Percentiles rank a stretch among this genome's conserved stretches.
Conservation (phyloP, 305 asterid species). For the Withania somnifera region DNA sequence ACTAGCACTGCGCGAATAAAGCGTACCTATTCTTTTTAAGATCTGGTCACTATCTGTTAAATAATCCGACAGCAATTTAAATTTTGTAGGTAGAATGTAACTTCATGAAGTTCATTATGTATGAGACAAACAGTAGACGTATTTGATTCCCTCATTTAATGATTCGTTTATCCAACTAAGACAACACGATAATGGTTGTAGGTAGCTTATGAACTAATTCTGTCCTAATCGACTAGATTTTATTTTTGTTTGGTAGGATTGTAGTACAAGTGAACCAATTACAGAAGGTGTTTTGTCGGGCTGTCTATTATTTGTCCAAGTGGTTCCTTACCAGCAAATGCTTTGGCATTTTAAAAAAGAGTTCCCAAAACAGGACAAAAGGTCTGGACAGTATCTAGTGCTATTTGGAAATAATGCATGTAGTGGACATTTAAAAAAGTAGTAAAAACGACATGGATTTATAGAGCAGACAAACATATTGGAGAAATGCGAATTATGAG, state of each 20-base stretch:
- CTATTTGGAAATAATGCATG: background rate
- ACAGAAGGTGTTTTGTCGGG: background rate
- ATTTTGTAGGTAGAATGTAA: background rate
- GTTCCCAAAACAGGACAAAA: background rate
- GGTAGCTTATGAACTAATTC: background rate
- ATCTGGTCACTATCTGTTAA: background rate
- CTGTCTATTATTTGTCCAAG: background rate
- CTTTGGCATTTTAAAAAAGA: background rate
- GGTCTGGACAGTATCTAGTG: background rate
- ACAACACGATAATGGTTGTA: background rate
- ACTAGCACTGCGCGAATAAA: background rate
- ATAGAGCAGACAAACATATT: background rate
- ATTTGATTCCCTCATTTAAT: background rate
- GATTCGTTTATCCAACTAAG: background rate
- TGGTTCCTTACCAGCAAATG: background rate
- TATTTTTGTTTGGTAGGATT: background rate
- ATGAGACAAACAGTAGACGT: background rate
- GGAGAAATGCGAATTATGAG: background rate
- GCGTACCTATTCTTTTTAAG: background rate
- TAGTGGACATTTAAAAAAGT: background rate
- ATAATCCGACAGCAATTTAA: background rate
- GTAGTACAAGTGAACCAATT: background rate
- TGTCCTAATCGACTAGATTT: background rate
- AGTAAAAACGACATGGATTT: background rate
- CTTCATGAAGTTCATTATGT: background rate